Evolutionary conservation across 1,139 yeast genomes (phyloP).

Genomic region (Suhomyces wounanorum): DNA sequence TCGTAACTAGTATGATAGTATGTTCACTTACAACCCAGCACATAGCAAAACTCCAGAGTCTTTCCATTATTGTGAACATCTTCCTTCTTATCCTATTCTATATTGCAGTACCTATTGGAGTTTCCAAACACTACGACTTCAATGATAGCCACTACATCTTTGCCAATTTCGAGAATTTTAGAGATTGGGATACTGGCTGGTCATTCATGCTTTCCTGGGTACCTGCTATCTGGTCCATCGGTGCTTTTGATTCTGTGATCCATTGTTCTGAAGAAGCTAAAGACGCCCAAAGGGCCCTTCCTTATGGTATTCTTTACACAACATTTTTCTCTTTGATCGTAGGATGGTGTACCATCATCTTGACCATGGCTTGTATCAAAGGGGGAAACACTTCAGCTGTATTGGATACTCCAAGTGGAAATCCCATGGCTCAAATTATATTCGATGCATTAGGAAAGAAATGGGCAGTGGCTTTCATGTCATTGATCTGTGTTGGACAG

Average conservation of each 20-base stretch:
- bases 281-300: conserved; percentile 29
- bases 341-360: conserved; percentile 60
- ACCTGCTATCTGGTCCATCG: conserved; percentile 38
- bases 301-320: conserved; percentile 25
- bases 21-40: conserved; percentile 37
- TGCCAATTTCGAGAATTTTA: conserved; percentile 53
- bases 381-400: conserved; percentile 44
- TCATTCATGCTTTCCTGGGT: conserved; percentile 34
- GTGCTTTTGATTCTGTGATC: conserved; percentile 35
- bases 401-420: conserved; percentile 49
- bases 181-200: conserved; percentile 71
- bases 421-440: conserved; percentile 66
- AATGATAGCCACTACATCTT: conserved; percentile 44
- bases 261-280: conserved; percentile 36
- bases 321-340: conserved; percentile 54
- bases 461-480: conserved; percentile 71
- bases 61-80: conserved; percentile 58
- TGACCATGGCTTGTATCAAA: conserved; percentile 54
- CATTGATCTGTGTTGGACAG: conserved; percentile 59
- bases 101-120: conserved; percentile 67
- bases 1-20: conserved; percentile 29
- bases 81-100: conserved; percentile 57
- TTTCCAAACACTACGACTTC: conserved; percentile 30
- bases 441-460: conserved; percentile 65
- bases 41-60: conserved; percentile 59